phyloP scores from a whole-genome alignment of 176 grass and related monocot species.

The Pontederia paniculata region DNA sequence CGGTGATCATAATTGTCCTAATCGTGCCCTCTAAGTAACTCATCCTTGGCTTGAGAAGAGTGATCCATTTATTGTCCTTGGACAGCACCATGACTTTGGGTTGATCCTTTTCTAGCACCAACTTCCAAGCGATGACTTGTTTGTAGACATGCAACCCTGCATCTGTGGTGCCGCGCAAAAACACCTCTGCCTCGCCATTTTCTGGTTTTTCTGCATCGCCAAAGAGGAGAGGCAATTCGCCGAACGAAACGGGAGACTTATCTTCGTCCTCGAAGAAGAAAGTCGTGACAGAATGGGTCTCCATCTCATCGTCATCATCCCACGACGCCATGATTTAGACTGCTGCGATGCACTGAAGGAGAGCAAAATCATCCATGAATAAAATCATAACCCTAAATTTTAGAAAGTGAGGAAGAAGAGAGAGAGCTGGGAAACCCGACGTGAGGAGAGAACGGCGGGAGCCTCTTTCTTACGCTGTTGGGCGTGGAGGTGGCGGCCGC shows the following conservation, averaged over 20 bases:
- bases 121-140: slow-evolving; percentile 44
- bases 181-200: background rate
- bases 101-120: slow-evolving; percentile 28
- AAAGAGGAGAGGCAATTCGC: background rate
- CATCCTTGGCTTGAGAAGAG: slow-evolving; percentile 39
- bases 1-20: slow-evolving; percentile 41
- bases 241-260: slow-evolving; percentile 13
- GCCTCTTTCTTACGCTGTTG: no score
- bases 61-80: slow-evolving; percentile 39
- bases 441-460: no score
- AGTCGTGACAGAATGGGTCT: slow-evolving; percentile 1
- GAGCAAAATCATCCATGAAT: no score
- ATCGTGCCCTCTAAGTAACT: slow-evolving; percentile 27
- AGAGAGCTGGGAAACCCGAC: no score
- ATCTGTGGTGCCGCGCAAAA: slow-evolving; percentile 15
- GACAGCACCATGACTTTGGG: slow-evolving; percentile 33
- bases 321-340: slow-evolving; percentile 16
- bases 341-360: no score
- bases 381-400: no score
- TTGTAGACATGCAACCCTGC: slow-evolving; percentile 9
- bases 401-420: no score
- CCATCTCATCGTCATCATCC: slow-evolving; percentile 19
- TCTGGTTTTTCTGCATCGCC: background rate
- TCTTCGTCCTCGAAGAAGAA: slow-evolving; percentile 19
- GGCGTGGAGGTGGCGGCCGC: no score